Conservation (phyloP, 352 stramenopile genomes). For the Pythium pyrilobum region DNA sequence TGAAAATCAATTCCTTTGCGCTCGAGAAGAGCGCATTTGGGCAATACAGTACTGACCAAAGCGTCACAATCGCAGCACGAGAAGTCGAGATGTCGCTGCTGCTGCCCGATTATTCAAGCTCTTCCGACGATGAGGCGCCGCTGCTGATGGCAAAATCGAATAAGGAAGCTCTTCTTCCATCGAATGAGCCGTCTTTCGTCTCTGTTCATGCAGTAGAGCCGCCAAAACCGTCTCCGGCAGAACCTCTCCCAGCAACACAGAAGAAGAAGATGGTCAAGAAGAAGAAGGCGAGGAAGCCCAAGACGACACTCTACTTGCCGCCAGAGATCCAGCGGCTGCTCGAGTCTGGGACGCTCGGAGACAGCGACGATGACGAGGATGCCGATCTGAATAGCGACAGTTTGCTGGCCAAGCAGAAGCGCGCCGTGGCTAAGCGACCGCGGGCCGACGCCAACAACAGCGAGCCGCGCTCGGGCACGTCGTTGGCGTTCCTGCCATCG, state of each 20-base stretch:
- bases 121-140: conserved; percentile 19
- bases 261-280: conserved; percentile 10
- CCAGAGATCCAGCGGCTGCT: conserved; percentile 25
- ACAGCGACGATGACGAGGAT: conserved; percentile 24
- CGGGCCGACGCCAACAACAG: background rate
- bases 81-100: conserved; percentile 19
- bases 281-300: conserved; percentile 34
- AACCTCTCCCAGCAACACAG: background rate
- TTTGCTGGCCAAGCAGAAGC: conserved; percentile 49
- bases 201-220: background rate
- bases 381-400: conserved; percentile 27
- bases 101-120: conserved; percentile 20
- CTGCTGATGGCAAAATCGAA: background rate
- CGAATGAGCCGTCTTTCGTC: background rate
- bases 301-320: conserved; percentile 30
- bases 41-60: too few species aligned
- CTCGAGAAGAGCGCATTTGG: too few species aligned
- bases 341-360: conserved; percentile 7
- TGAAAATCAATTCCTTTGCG: too few species aligned
- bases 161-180: background rate
- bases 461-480: background rate
- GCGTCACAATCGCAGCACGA: too few species aligned
- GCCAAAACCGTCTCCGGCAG: background rate
- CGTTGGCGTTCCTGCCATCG: conserved; percentile 54
- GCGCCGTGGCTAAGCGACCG: conserved; percentile 28